phyloP scores from a whole-genome alignment of 768 basidiomycete species.

The Mycena polygramma region DNA sequence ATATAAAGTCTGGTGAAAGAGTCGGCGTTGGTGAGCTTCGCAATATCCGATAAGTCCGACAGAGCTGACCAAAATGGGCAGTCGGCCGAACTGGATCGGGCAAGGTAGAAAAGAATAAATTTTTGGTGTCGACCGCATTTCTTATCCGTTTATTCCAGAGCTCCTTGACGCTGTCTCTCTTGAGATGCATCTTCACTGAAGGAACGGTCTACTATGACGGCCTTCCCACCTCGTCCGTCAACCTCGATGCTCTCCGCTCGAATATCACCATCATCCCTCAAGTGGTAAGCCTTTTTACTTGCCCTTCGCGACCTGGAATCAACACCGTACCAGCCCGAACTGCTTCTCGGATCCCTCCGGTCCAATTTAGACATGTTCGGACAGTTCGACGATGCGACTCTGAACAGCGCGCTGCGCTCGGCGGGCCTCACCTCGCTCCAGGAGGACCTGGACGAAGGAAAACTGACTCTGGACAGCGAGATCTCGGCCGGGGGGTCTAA shows the following conservation, averaged over 20 bases:
- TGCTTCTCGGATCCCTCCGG: conserved; percentile 56
- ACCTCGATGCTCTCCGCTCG: conserved; percentile 58
- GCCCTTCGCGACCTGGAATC: not conserved
- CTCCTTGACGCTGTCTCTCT: conserved; percentile 55
- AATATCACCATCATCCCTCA: conserved; percentile 61
- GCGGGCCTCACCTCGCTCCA: conserved; percentile 42
- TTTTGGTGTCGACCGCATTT: not conserved
- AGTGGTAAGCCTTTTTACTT: conserved; percentile 2
- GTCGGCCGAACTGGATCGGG: conserved; percentile 44
- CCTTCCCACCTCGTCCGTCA: conserved; percentile 52
- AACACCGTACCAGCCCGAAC: conserved; percentile 46
- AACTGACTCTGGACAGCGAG: conserved; percentile 24
- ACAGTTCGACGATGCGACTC: conserved; percentile 53
- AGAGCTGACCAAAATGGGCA: conserved; percentile 24
- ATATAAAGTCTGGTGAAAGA: conserved; percentile 59
- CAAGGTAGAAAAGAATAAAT: conserved; percentile 25
- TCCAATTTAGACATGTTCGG: conserved; percentile 59
- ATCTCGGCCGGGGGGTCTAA: conserved; percentile 23
- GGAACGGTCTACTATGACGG: conserved; percentile 57
- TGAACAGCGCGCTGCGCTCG: conserved; percentile 47
- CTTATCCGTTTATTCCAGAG: conserved; percentile 40
- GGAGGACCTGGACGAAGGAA: conserved; percentile 17
- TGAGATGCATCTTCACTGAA: conserved; percentile 53
- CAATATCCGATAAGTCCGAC: not conserved
- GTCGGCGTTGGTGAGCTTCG: conserved; percentile 53